Percentiles rank a stretch among this genome's conserved stretches.
Conservation (phyloP, 2,329 filamentous ascomycete species). For the Fusarium agapanthi region DNA sequence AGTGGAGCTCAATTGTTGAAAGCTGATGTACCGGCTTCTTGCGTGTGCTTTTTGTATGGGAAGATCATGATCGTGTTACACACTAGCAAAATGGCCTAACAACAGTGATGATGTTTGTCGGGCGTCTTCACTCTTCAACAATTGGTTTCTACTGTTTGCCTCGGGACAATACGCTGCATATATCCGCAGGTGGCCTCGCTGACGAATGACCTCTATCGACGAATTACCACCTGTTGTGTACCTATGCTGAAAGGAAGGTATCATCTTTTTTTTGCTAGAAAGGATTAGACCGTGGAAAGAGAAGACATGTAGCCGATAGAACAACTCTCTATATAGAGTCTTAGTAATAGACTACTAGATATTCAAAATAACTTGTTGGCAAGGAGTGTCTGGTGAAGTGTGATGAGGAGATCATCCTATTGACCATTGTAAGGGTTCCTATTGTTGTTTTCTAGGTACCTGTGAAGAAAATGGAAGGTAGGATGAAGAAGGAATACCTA, state of each 20-base stretch:
- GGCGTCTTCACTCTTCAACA: not conserved
- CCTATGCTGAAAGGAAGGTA: not conserved
- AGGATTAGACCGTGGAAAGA: not conserved
- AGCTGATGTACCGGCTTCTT: not conserved
- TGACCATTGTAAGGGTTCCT: not conserved
- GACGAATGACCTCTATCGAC: not conserved
- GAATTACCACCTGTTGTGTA: not conserved
- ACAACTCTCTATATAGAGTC: not conserved
- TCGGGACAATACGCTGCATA: not conserved
- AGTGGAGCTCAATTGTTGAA: constrained; percentile 1
- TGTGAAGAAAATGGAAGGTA: not conserved
- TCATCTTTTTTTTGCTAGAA: not conserved
- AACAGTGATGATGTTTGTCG: not conserved
- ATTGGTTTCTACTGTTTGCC: not conserved
- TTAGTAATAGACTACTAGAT: not conserved
- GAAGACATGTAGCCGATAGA: not conserved
- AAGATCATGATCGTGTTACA: not conserved
- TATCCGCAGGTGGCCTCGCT: not conserved
- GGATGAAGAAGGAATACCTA: not conserved
- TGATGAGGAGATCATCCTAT: not conserved
- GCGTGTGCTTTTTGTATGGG: not conserved
- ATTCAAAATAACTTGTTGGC: not conserved
- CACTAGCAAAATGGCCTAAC: not conserved
- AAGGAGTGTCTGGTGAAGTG: not conserved
- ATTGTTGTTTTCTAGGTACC: not conserved